phyloP scores from a whole-genome alignment of 306 rosid genomes.

The Gleditsia sinensis region DNA sequence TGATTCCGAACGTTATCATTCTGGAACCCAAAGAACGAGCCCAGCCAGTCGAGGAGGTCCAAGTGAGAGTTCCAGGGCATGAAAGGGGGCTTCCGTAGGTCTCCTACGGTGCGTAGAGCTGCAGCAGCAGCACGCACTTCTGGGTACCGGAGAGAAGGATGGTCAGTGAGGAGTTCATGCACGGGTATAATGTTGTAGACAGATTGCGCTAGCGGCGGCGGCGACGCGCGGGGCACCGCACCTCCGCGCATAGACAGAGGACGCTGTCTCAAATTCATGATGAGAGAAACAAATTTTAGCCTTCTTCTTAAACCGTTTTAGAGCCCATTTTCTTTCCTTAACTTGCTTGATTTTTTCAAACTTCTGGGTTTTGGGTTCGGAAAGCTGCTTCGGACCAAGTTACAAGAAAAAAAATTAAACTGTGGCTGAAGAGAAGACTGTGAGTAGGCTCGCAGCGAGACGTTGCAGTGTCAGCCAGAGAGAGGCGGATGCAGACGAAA shows the following conservation, averaged over 20 bases:
- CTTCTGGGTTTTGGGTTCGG: background rate
- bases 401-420: background rate
- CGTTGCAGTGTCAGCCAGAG: background rate
- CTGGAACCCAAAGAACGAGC: slow-evolving; percentile 76
- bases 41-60: slow-evolving; percentile 88
- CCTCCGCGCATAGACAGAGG: slow-evolving; percentile 36
- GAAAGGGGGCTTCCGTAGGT: slow-evolving; percentile 71
- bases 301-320: background rate
- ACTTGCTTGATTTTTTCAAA: slow-evolving; percentile 5
- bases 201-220: slow-evolving; percentile 35
- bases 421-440: background rate
- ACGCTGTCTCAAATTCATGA: slow-evolving; percentile 43
- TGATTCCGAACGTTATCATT: slow-evolving; percentile 84
- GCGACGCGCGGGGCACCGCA: background rate
- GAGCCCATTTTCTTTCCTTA: slow-evolving; percentile 22
- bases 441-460: background rate
- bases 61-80: slow-evolving; percentile 51
- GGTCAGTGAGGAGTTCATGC: slow-evolving; percentile 71
- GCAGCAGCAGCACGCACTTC: slow-evolving; percentile 91
- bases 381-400: background rate
- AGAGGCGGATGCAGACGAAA: background rate
- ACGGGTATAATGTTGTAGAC: slow-evolving; percentile 85
- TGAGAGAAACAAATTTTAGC: background rate
- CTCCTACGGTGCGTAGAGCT: slow-evolving; percentile 72
- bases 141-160: slow-evolving; percentile 78